Evolutionary conservation across 495 filamentous ascomycete genomes (phyloP).

Genomic region (Talaromyces trachyspermus): DNA sequence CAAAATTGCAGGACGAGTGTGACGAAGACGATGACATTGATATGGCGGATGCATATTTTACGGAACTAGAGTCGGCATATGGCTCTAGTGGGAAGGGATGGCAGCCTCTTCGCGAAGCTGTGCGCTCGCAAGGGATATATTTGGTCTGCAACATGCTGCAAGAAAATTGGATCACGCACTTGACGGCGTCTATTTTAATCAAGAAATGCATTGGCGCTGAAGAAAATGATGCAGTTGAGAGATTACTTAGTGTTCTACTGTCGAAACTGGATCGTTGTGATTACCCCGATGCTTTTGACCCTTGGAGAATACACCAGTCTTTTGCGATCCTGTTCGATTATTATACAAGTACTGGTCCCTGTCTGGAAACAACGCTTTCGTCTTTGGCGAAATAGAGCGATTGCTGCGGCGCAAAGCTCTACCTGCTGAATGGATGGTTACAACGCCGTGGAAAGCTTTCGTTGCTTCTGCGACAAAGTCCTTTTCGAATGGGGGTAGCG

Average conservation of each 20-base stretch:
- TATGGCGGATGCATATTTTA: conserved; percentile 51
- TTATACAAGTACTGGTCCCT: conserved; percentile 23
- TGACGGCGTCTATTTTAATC: conserved; percentile 27
- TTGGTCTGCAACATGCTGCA: conserved; percentile 49
- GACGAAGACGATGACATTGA: conserved; percentile 40
- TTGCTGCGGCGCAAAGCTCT: conserved; percentile 31
- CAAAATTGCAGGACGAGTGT: conserved; percentile 44
- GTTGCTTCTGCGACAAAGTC: conserved; percentile 38
- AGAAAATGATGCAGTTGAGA: conserved; percentile 34
- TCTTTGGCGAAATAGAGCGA: conserved; percentile 32
- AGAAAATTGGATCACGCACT: conserved; percentile 33
- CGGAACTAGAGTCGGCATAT: conserved; percentile 57
- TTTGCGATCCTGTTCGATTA: conserved; percentile 21
- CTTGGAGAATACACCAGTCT: conserved; percentile 11
- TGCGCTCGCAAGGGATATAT: conserved; percentile 58
- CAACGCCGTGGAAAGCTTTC: conserved; percentile 32
- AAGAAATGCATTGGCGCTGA: conserved; percentile 23
- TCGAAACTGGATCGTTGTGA: conserved; percentile 19
- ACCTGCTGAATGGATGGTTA: conserved; percentile 45
- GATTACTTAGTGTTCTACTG: conserved; percentile 27
- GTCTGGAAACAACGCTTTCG: conserved; percentile 21
- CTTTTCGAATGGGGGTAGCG: conserved; percentile 28
- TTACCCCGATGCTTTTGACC: conserved; percentile 27
- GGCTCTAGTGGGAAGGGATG: conserved; percentile 48
- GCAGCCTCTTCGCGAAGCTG: conserved; percentile 56